Evolutionary conservation across 495 filamentous ascomycete genomes (phyloP), one percentile per base, ranked within the genome.

Genomic region (Lophiostoma macrostomum): DNA sequence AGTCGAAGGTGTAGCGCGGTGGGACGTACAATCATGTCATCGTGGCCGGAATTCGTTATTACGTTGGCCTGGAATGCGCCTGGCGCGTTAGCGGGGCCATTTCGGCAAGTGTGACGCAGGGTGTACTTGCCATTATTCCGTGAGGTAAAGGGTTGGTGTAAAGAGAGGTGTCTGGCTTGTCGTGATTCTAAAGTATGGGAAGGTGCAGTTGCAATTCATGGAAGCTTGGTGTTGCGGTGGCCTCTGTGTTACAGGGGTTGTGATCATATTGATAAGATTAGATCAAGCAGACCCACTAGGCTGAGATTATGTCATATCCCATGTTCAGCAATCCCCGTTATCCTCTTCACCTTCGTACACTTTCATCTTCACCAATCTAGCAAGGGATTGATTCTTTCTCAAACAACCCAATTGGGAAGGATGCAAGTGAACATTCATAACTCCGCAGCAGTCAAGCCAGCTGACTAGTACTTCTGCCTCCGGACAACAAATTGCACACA

Each of bases 1-100:
- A 23, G 18, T 6, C 14, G 30, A 10, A 28, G 45, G 7, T 7
- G 36, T 18, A 25, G 38, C 28, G 38, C 10, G 0, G 14, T 19
- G 52, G 23, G 61, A 82, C 89, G 67, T 88, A 97, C 91, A 78
- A 98, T 96, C 91, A 98, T 97, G 70, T 96, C 91, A 84, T 97
- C 94, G 73, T 98, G 93, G 67, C 88, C 86, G 53, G 88, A 88
- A 71, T 91, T 91, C 32, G 88, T 82, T 67, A 91, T 90, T 58
- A 90, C 81, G 78, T 94, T 88, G 56, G 88, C 85, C 85, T 88
- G 56, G 50, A 53, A 41, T 50, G 40, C 13, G 31, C 20, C 4
- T n/a, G 31, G 30, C 39, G 35, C 35, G 24, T n/a, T 14, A 10
- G 11, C 1, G 23, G 22, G 31, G 19, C 18, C 34, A 3, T 5